A percentile compares a stretch with the other conserved stretches of the same genome.
phyloP scores from a whole-genome alignment of 2,329 filamentous ascomycete genomes.

The Ophiocordyceps polyrhachis-furcata region DNA sequence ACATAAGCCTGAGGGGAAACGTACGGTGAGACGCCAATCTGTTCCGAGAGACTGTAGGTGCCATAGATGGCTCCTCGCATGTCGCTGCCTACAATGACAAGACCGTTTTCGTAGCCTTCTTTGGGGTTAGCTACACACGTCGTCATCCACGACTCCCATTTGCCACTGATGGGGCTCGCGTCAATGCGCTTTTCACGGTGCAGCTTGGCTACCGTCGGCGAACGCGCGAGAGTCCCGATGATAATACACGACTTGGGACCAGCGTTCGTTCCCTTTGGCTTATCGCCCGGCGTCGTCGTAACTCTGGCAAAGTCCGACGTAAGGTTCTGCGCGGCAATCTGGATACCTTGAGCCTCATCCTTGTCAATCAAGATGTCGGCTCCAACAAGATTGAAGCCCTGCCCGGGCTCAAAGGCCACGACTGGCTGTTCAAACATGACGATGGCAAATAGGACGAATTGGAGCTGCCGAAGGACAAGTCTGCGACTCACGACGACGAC shows the following conservation, averaged over 20 bases:
- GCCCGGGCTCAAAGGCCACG: conserved; percentile 8
- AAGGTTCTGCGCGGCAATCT: conserved; percentile 15
- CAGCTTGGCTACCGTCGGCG: conserved; percentile 5
- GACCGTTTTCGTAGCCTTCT: conserved; percentile 19
- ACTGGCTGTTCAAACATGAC: conserved; percentile 10
- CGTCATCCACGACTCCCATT: conserved; percentile 38
- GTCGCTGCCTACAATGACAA: conserved; percentile 39
- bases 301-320: conserved; percentile 11
- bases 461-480: neutral
- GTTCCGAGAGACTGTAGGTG: conserved; percentile 39
- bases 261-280: neutral
- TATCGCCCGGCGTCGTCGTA: conserved; percentile 3
- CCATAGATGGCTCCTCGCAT: conserved; percentile 42
- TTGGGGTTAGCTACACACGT: conserved; percentile 26
- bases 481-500: neutral
- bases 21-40: conserved; percentile 38
- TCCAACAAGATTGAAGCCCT: conserved; percentile 10
- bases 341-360: conserved; percentile 13
- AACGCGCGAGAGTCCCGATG: conserved; percentile 7
- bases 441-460: neutral
- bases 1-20: conserved; percentile 1
- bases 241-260: conserved; percentile 6
- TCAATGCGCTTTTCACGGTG: conserved; percentile 7
- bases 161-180: conserved; percentile 14
- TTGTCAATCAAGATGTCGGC: conserved; percentile 13